These are phyloP conservation scores for Delonix regia DNA, from an alignment of 306 rosid genomes.

Conservation along the genomic window DNA sequence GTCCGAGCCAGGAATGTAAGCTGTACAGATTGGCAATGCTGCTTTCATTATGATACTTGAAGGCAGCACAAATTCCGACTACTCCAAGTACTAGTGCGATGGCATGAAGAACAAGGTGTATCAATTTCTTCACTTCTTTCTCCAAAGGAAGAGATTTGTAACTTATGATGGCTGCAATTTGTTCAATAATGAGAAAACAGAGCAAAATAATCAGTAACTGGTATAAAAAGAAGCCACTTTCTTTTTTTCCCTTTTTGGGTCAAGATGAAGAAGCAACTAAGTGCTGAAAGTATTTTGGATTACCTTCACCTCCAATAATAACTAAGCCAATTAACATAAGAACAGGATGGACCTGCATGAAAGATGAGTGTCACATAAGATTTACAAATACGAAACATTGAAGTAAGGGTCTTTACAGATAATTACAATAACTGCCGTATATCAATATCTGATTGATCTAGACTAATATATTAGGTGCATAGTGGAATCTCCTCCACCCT, in stretches of 20 bases:
- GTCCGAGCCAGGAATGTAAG: slow-evolving; percentile 90
- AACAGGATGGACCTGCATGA: slow-evolving; percentile 77
- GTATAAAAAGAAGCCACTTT: slow-evolving; percentile 14
- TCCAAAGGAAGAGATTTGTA: slow-evolving; percentile 67
- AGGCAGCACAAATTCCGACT: slow-evolving; percentile 65
- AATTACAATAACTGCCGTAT: not conserved
- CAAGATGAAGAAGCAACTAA: not conserved
- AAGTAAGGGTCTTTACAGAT: not conserved
- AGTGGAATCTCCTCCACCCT: not conserved
- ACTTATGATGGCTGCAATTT: slow-evolving; percentile 81
- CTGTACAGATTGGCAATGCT: slow-evolving; percentile 85
- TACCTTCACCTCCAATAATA: slow-evolving; percentile 91
- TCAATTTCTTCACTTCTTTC: slow-evolving; percentile 79
- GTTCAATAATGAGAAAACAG: slow-evolving; percentile 5
- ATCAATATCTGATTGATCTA: not conserved
- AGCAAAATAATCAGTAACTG: not conserved
- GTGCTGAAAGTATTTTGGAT: slow-evolving; percentile 4
- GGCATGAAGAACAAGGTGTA: slow-evolving; percentile 78
- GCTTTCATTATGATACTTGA: slow-evolving; percentile 78
- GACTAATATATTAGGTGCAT: not conserved
- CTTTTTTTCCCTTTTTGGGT: no score
- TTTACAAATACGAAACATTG: not conserved
- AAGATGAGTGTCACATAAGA: slow-evolving; percentile 6
- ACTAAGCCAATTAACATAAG: slow-evolving; percentile 74
- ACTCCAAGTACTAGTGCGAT: slow-evolving; percentile 71